Evolutionary conservation across 768 basidiomycete species (phyloP), one percentile per base, ranked within the genome.

Genomic region (Phylloporus scabripes): DNA sequence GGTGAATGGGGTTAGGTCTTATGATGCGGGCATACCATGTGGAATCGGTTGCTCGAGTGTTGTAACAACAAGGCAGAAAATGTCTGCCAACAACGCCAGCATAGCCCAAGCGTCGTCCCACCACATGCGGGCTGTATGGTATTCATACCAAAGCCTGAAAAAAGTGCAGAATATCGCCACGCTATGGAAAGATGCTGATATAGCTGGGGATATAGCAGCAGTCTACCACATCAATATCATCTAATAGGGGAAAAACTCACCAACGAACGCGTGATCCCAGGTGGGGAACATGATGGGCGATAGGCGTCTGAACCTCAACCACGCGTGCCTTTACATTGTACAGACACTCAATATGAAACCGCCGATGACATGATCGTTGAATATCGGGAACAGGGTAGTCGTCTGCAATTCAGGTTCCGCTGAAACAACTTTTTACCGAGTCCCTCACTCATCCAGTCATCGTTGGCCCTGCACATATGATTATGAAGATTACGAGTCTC

Each of bases 61-160:
- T 0, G 45, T 12, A 18, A 5, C 45, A 12, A 55, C 12, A 6
- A 59, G 15, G 50, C 45, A 60, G 4, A 29, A 28, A 5, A 57
- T 9, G 17, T 61, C 55, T 6, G 45, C 55, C 38, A 54, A 23
- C 8, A 61, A 36, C 2, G 59, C 62, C 4, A 57, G 7, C 3
- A 12, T 14, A 1, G 55, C 62, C 57, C 54, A 59, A 5, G 41
- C 54, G 32, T 66, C 64, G 28, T 64, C 64, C 57, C 63, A 65
- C 62, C 63, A 63, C 49, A 63, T n/a, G 5, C 38, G 59, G 5
- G 23, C 32, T 10, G 31, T 59, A 33, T 51, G 36, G 52, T 48
- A 59, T 42, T 47, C 41, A 32, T 55, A 66, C 50, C 52, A 53
- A 29, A 64, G 52, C 26, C 63, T 54, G 39, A 64, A 64, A 15